Conservation (phyloP, 257 asterid genomes). For the Solanum peruvianum region DNA sequence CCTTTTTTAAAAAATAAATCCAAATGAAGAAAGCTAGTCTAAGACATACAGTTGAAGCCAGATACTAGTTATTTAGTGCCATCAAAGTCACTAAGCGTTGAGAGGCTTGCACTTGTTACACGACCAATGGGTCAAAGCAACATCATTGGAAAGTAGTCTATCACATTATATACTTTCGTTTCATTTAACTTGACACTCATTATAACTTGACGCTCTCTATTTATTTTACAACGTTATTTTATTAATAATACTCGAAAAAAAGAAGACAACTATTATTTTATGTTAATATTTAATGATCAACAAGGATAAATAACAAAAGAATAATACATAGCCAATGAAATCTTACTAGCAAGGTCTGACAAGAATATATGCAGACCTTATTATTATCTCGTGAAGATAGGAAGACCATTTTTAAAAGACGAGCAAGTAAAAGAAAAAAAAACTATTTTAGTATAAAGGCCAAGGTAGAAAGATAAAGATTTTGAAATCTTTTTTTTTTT, state of each 20-base stretch:
- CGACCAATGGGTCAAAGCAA: background rate
- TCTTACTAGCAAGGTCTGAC: too few relatives aligned
- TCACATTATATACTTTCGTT: background rate
- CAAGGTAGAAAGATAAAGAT: background rate
- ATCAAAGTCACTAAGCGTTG: background rate
- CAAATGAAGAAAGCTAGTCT: background rate
- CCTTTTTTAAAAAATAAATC: background rate
- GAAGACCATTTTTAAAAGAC: fast-evolving
- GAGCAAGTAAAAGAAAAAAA: too few relatives aligned
- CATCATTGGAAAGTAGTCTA: background rate
- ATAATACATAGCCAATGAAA: too few relatives aligned
- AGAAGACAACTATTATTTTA: too few relatives aligned
- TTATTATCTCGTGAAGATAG: too few relatives aligned
- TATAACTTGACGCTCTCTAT: background rate
- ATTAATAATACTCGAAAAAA: too few relatives aligned
- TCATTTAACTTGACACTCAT: background rate
- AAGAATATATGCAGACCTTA: too few relatives aligned
- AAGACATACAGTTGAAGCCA: background rate
- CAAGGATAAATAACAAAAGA: background rate
- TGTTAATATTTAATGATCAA: too few relatives aligned
- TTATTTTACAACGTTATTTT: too few relatives aligned
- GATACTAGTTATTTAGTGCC: background rate
- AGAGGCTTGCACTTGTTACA: background rate
- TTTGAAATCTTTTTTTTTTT: too few relatives aligned
- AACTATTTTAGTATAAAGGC: background rate